Base-by-base conservation (phyloP, 2,329 filamentous ascomycete genomes). In the Beauveria pseudobassiana region DNA sequence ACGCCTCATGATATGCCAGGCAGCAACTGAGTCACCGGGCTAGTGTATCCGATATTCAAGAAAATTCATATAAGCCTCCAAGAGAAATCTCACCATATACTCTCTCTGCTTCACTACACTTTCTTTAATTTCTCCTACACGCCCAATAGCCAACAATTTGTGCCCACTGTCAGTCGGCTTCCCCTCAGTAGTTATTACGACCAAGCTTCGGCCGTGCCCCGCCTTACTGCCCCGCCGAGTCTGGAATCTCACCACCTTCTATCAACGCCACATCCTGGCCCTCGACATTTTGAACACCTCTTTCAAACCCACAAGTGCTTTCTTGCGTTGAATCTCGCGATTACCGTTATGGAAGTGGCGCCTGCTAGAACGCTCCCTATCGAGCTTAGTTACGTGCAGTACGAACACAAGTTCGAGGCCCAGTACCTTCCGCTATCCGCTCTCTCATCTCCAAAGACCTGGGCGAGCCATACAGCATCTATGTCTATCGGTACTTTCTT, bases 401-500 rank as follows among this genome's bases (percentile, higher is more conserved):
- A 88, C 69, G 77, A 85, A 62, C 84, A 87, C 71, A 73, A 74
- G 10, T 76, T 87, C 22, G 86, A 88, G 69, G 75, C 80, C 49
- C 73, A 83, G 72, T 83, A 95, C 72, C 86, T 99, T 48, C 87
- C 42, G 87, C 91, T 48, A 97, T 99, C 75, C 87, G 93, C 61
- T 87, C 93, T 62, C 78, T 99, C 71, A 99, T 99, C 70, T 95
- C 93, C 50, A 96, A 93, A 70, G 95, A 98, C 72, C 82, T 99
- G 55, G 98, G 93, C 68, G 95, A 99, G 75, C 95, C 95, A 1
- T 99, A 99, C 75, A 98, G 93, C 76, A 98, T 99, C 73, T 99
- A 99, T 78, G 95, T 99, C 63, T 99, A 98, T 75, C 87, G 95
- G 38, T 99, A 99, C 74, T 99, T 99, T 70, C 80, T 99, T 20